Base-by-base conservation (phyloP, 1,284 basidiomycete species). In the Irpex sp. region DNA sequence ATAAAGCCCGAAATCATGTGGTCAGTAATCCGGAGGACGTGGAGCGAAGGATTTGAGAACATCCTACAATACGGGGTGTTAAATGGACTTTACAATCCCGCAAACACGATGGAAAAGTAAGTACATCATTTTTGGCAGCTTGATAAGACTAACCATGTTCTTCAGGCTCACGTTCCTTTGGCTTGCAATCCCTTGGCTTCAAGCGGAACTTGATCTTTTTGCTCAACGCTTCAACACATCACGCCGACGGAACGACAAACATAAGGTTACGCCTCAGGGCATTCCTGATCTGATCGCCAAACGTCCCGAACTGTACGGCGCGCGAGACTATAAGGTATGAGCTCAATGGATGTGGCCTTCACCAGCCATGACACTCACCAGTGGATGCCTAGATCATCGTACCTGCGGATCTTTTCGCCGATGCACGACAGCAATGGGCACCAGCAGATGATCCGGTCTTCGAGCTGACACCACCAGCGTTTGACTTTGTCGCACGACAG, bases 1-100 rank as follows among this genome's bases (percentile, higher is more conserved):
- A 70, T 79, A 47, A 77, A 74, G 61, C 69, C 75, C 3, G 78
- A 81, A 62, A 72, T 72, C 4, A 61, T 63, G 3, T 81, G 78
- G 79, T 70, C 65, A 1, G 60, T 69, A 3, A 60, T 78, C 3
- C 65, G 72, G 0, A 60, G 65, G 0, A 36, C 69, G 5, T 79
- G 69, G 59, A 40, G 71, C 0, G 75, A 73, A 5, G 77, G 76
- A 0, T 79, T 75, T 65, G 78, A 80, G 61, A 63, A 73, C 44
- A 54, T 76, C 61, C 79, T 44, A 9, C 37, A 64, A 17, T 3
- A 37, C 4, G 58, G 51, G 2, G 11, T 61, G 7, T 19, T 11
- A 19, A 15, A 19, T 9, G 59, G 19, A 31, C 47, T 8, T 1
- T 61, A 64, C 34, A 26, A 61, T 48, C 59, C 59, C 4, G 31